Base-by-base conservation (phyloP, 306 rosid species). In the Prunus mongolica region DNA sequence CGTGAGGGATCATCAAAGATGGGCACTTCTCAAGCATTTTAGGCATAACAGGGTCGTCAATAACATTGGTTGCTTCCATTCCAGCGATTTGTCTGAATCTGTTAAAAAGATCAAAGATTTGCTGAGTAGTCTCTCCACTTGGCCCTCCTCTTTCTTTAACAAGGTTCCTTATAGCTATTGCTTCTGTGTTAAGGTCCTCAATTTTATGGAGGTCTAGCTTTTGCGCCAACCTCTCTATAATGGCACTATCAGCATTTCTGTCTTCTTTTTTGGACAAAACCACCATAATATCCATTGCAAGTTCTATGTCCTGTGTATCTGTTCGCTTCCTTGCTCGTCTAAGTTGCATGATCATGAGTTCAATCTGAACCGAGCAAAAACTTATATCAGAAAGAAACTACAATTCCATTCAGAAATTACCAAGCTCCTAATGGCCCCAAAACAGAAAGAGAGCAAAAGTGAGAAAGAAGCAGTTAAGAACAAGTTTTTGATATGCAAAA, bases 201-300 rank as follows among this genome's bases (percentile, higher is more conserved):
- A 77, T 70, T 19, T 80, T 80, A 19, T 79, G 90, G 58, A 92
- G 86, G 8, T 84, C 91, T 10, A 92, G 70, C 86, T 88, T 90
- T 30, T 79, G 86, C 24, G 90, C 91, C 25, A 92, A 83, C 76
- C 97, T 87, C 66, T 92, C 93, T 9, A 88, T 24, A 18, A 88
- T 82, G 45, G 91, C 97, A 44, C 87, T 85, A 41, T 92, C 97
- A 11, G 86, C 80, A 71, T 88, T 90, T 12, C 90, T 82, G 12
- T 79, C 87, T 74, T 85, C 84, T 12, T 76, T 82, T 16, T 85
- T 78, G 13, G 90, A 84, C 72, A 88, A 79, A n/a, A 87, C 89
- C 20, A 87, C 97, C 86, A 92, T 87, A 86, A 87, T 82, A 70
- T 92, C 97, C 97, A 92, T 87, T 75, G 91, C 93, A 18, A 92